phyloP scores from a whole-genome alignment of 2,329 filamentous ascomycete genomes.

The Cercospora nicotianae region DNA sequence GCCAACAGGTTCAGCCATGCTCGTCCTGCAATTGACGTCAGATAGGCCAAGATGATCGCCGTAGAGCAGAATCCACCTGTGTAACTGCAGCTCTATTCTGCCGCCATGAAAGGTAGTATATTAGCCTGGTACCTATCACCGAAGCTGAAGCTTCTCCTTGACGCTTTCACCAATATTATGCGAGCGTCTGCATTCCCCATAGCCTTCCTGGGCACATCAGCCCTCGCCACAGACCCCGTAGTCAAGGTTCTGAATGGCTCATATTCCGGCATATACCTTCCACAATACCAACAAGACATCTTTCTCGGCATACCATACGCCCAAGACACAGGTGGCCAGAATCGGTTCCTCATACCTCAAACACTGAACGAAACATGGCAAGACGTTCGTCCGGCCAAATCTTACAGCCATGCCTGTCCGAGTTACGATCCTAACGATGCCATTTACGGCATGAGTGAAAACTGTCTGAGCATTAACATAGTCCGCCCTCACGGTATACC shows the following conservation, averaged over 20 bases:
- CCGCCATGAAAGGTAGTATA: not conserved
- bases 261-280: constrained; percentile 41
- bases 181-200: not conserved
- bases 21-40: not conserved
- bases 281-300: constrained; percentile 47
- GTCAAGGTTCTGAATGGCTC: constrained; percentile 42
- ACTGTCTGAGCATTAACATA: constrained; percentile 64
- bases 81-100: not conserved
- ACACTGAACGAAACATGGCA: constrained; percentile 24
- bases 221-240: constrained; percentile 2
- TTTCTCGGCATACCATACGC: constrained; percentile 48
- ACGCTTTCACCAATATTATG: not conserved
- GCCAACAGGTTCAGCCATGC: not conserved
- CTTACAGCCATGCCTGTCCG: constrained; percentile 27
- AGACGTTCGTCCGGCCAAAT: constrained; percentile 16
- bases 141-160: not conserved
- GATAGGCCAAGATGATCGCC: constrained; percentile 12
- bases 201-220: not conserved
- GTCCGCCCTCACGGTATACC: constrained; percentile 54
- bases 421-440: constrained; percentile 18
- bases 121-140: not conserved
- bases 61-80: constrained; percentile 1
- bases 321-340: constrained; percentile 37
- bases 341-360: constrained; percentile 37
- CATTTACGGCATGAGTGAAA: constrained; percentile 41